Conservation (phyloP, 306 rosid species). For the Cicer arietinum region DNA sequence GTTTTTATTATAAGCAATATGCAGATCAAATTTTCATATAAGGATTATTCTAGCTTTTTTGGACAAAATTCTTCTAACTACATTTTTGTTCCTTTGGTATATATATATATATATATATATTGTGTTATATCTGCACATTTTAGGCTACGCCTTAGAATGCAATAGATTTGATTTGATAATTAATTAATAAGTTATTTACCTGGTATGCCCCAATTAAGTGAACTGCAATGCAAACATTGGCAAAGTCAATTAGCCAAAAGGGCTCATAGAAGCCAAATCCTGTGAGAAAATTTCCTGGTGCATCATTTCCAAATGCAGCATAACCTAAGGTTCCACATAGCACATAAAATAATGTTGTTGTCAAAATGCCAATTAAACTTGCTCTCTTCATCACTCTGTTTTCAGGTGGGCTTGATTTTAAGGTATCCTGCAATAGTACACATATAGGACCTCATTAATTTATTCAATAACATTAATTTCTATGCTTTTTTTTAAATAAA, state of each 20-base stretch:
- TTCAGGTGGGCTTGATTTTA: conserved; percentile 85
- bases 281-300: conserved; percentile 97
- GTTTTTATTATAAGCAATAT: too few relatives aligned
- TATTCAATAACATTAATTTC: too few relatives aligned
- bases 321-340: conserved; percentile 89
- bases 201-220: conserved; percentile 93
- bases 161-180: neutral
- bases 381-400: conserved; percentile 90
- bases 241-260: conserved; percentile 91
- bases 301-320: conserved; percentile 91
- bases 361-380: conserved; percentile 70
- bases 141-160: neutral
- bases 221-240: conserved; percentile 86
- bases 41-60: too few relatives aligned
- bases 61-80: too few relatives aligned
- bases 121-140: neutral
- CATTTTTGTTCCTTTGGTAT: too few relatives aligned
- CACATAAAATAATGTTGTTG: conserved; percentile 81
- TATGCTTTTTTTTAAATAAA: too few relatives aligned
- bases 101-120: too few relatives aligned
- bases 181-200: conserved; percentile 47
- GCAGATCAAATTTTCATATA: too few relatives aligned
- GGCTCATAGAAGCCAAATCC: conserved; percentile 99
- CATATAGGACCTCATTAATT: neutral
- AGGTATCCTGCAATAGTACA: conserved; percentile 72